These are phyloP conservation scores for Dictyostelium firmibasis DNA, from an alignment of 78 protist species.

Conservation along the genomic window DNA sequence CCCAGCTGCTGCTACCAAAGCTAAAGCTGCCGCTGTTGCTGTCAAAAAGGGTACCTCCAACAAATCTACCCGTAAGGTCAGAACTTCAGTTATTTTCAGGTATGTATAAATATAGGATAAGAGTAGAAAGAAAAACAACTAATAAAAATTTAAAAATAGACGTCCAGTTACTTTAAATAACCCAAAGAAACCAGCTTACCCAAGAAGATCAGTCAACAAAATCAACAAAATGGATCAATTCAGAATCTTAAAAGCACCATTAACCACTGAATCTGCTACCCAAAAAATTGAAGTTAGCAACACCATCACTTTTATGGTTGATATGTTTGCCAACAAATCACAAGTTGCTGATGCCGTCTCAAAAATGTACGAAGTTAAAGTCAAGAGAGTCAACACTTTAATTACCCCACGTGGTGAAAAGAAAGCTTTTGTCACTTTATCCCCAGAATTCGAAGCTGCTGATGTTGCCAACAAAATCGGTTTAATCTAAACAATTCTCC, in stretches of 20 bases:
- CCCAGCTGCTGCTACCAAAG: conserved; percentile 70
- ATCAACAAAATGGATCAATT: conserved; percentile 78
- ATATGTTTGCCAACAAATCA: conserved; percentile 94
- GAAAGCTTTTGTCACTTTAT: conserved; percentile 98
- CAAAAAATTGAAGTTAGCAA: conserved; percentile 98
- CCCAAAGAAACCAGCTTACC: conserved; percentile 77
- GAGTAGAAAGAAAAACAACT: background rate
- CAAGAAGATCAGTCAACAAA: conserved; percentile 78
- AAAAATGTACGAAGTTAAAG: conserved; percentile 93
- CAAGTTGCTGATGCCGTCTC: conserved; percentile 95
- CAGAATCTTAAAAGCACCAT: conserved; percentile 94
- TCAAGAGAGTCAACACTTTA: conserved; percentile 95
- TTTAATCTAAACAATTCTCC: conserved; percentile 86
- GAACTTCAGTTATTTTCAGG: conserved; percentile 79
- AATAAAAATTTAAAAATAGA: background rate
- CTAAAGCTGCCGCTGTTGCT: conserved; percentile 74
- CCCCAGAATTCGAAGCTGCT: conserved; percentile 90
- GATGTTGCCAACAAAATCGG: conserved; percentile 97
- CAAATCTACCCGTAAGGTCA: conserved; percentile 74
- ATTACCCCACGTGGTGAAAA: conserved; percentile 97
- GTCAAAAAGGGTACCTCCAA: conserved; percentile 76
- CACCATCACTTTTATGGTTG: conserved; percentile 98
- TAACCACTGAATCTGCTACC: conserved; percentile 98
- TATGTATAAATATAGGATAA: background rate
- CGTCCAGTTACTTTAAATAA: conserved; percentile 59